Percentiles rank a stretch among this genome's conserved stretches.
These are phyloP conservation scores for Orbilia oligospora DNA, from an alignment of 2,329 filamentous ascomycete genomes.

Conservation along the genomic window DNA sequence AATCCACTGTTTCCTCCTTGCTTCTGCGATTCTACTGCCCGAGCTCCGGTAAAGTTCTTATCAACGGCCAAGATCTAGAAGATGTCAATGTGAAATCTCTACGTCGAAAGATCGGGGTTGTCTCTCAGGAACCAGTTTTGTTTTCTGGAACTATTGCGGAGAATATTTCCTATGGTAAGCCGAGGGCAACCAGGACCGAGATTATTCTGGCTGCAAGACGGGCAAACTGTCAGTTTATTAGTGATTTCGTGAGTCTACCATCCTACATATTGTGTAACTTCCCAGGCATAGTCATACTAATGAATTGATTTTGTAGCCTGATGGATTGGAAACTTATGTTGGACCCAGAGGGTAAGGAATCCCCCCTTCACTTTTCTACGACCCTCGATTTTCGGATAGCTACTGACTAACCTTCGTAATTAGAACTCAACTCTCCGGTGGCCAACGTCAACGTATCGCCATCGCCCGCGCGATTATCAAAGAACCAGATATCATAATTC, in stretches of 20 bases:
- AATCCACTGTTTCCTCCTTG: slow-evolving; percentile 87
- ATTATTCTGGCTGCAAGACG: slow-evolving; percentile 89
- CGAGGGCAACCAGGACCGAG: slow-evolving; percentile 81
- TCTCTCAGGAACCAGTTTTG: slow-evolving; percentile 94
- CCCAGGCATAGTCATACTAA: background rate
- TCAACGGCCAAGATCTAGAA: slow-evolving; percentile 86
- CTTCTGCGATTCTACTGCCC: slow-evolving; percentile 92
- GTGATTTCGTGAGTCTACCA: slow-evolving; percentile 75
- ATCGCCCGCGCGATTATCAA: slow-evolving; percentile 96
- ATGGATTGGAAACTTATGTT: slow-evolving; percentile 93
- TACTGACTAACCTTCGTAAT: slow-evolving; percentile 12
- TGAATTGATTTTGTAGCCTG: slow-evolving; percentile 71
- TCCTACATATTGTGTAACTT: background rate
- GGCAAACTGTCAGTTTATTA: slow-evolving; percentile 96
- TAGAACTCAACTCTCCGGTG: slow-evolving; percentile 49
- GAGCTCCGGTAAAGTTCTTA: slow-evolving; percentile 80
- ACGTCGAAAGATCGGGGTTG: slow-evolving; percentile 91
- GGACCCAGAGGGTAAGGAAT: slow-evolving; percentile 78
- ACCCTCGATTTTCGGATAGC: too few species aligned
- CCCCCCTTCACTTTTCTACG: too few species aligned
- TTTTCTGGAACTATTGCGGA: slow-evolving; percentile 88
- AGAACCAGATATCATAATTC: slow-evolving; percentile 93
- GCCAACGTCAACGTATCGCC: slow-evolving; percentile 81
- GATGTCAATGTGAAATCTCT: slow-evolving; percentile 94
- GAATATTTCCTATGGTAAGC: slow-evolving; percentile 92